Conservation (phyloP, 75 land plant species). For the Pseudotsuga menziesii region DNA sequence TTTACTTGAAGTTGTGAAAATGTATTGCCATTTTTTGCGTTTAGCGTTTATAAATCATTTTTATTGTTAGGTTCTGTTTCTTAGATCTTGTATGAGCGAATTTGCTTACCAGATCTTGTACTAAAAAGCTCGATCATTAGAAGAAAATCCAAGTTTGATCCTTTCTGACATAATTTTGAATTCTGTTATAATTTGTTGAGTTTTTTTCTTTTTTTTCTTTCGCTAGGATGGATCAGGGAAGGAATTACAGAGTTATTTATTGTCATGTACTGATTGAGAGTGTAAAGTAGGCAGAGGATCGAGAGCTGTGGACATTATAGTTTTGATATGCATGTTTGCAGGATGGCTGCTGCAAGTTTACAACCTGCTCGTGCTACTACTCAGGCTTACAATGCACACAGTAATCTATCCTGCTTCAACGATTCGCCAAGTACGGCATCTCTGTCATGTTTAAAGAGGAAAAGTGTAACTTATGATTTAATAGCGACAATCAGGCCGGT, state of each 20-base stretch:
- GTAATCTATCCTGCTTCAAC: not conserved
- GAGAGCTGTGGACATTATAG: not conserved
- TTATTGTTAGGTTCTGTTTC: not conserved
- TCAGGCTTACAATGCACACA: conserved; percentile 7
- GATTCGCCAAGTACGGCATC: not conserved
- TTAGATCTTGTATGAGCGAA: not conserved
- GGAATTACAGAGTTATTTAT: no score
- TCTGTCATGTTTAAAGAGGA: not conserved
- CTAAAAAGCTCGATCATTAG: not conserved
- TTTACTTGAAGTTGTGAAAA: not conserved
- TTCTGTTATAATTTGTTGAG: not conserved
- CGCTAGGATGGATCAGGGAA: not conserved
- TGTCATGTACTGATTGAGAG: not conserved
- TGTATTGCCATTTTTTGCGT: not conserved
- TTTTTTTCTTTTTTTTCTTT: not conserved
- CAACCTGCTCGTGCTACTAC: conserved; percentile 27
- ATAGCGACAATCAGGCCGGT: no score
- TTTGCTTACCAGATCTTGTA: not conserved
- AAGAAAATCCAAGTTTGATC: not conserved
- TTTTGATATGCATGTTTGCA: conserved; percentile 14
- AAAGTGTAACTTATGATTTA: no score
- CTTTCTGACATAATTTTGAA: not conserved
- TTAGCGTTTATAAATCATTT: not conserved
- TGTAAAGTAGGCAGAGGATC: not conserved
- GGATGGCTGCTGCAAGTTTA: conserved; percentile 34